These are phyloP conservation scores for Agroathelia rolfsii DNA, from an alignment of 1,284 basidiomycete genomes.

Conservation along the genomic window DNA sequence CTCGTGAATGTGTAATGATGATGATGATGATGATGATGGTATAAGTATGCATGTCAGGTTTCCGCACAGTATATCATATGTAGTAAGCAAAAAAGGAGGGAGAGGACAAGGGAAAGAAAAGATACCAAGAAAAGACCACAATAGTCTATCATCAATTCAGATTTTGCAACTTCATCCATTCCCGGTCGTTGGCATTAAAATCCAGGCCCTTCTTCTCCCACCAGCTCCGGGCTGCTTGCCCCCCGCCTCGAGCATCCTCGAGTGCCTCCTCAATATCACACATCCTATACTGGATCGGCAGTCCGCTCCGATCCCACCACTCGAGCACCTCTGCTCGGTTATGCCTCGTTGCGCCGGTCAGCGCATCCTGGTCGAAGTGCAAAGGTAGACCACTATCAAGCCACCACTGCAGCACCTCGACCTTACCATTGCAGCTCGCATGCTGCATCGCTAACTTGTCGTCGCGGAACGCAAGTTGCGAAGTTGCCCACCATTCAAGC, in stretches of 20 bases:
- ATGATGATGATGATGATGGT: too few relatives aligned
- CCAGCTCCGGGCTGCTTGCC: conserved; percentile 61
- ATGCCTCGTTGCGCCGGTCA: conserved; percentile 69
- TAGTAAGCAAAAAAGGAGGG: too few relatives aligned
- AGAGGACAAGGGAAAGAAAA: too few relatives aligned
- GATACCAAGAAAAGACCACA: too few relatives aligned
- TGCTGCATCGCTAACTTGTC: conserved; percentile 66
- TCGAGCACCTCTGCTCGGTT: conserved; percentile 73
- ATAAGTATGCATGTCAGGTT: too few relatives aligned
- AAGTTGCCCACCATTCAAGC: conserved; percentile 76
- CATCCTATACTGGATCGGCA: conserved; percentile 72
- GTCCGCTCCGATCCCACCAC: conserved; percentile 74
- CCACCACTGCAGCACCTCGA: conserved; percentile 80
- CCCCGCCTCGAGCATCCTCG: conserved; percentile 73
- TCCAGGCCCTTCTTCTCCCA: conserved; percentile 71
- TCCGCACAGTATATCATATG: too few relatives aligned
- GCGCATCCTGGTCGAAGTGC: conserved; percentile 68
- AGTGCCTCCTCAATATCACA: conserved; percentile 81
- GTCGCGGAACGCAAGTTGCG: conserved; percentile 65
- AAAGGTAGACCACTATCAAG: conserved; percentile 62
- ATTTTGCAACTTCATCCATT: conserved; percentile 74
- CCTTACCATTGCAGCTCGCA: conserved; percentile 69
- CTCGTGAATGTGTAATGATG: too few relatives aligned
- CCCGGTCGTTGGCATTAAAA: conserved; percentile 69
- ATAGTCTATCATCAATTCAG: conserved; percentile 55